Evolutionary conservation across 371 early-diverging fungal species (phyloP), one percentile per base, ranked within the genome.

Genomic region (Zancudomyces culisetae): DNA sequence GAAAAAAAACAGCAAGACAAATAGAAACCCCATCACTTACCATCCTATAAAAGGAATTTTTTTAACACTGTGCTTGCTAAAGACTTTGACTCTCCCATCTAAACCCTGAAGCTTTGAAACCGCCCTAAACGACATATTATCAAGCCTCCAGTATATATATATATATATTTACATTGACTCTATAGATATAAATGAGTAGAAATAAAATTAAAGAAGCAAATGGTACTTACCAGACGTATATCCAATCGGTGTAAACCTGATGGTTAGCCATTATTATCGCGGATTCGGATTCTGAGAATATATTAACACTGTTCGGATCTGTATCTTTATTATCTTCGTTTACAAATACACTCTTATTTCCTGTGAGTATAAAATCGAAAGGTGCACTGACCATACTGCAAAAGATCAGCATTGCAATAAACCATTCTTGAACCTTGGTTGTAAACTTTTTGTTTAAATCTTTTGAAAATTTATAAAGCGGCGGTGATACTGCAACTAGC

Each of bases 201-300:
- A n/a, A n/a, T n/a, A n/a, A n/a, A n/a, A n/a, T n/a, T n/a, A n/a
- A n/a, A n/a, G n/a, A n/a, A n/a, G n/a, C n/a, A n/a, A n/a, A n/a
- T n/a, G n/a, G n/a, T n/a, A n/a, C n/a, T n/a, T n/a, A n/a, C 87
- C 90, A 90, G 27, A 90, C 68, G 63, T 85, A 89, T 61, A 87
- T 81, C 88, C 90, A 90, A 64, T 90, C 93, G 29, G 81, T 74
- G 63, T 85, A 86, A 41, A 83, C 83, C 78, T 87, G 87, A 65
- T 88, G 87, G 63, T 89, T 86, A 45, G 83, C 74, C 49, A 83
- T 81, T 13, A 83, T 29, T 53, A 64, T 64, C 55, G 64, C 62
- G 18, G 64, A 60, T 22, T 64, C 59, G 53, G 57, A 55, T 28
- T 56, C 29, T 24, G 64, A 57, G 0, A 65, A 55, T 22, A 47